A percentile compares a stretch with the other conserved stretches of the same genome.
Conservation (phyloP, 2,329 filamentous ascomycete species). For the Cercospora beticola region DNA sequence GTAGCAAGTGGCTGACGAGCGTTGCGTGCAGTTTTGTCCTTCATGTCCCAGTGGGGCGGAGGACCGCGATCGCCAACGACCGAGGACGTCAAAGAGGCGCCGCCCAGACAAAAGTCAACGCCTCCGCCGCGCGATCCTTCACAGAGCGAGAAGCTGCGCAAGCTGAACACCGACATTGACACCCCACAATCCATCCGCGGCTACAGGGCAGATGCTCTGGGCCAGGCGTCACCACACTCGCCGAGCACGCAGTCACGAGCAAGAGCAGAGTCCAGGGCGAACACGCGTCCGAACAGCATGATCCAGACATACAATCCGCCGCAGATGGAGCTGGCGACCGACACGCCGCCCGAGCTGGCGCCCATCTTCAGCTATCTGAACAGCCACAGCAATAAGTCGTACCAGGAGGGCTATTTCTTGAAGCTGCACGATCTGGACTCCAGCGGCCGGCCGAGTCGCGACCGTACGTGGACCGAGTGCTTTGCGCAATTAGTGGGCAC, state of each 20-base stretch:
- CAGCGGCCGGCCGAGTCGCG: slow-evolving; percentile 79
- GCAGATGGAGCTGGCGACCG: slow-evolving; percentile 77
- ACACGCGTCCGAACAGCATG: slow-evolving; percentile 78
- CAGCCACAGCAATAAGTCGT: slow-evolving; percentile 92
- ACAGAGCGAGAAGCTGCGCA: slow-evolving; percentile 22
- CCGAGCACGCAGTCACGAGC: slow-evolving; percentile 42
- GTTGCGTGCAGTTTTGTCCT: slow-evolving; percentile 68
- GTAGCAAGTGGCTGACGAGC: slow-evolving; percentile 13
- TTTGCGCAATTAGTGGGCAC: slow-evolving; percentile 96
- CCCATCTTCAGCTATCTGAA: slow-evolving; percentile 94
- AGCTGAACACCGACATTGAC: slow-evolving; percentile 30
- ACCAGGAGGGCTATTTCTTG: slow-evolving; percentile 96
- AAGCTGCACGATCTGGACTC: slow-evolving; percentile 94
- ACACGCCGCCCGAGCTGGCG: slow-evolving; percentile 88
- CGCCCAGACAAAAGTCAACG: slow-evolving; percentile 16
- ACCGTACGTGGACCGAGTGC: slow-evolving; percentile 92
- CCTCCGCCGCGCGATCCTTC: slow-evolving; percentile 19
- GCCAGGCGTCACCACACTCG: slow-evolving; percentile 39
- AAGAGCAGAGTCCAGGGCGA: slow-evolving; percentile 50
- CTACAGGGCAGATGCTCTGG: slow-evolving; percentile 38
- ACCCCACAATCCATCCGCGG: slow-evolving; percentile 30
- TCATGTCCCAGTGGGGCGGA: slow-evolving; percentile 76
- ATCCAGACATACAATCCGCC: slow-evolving; percentile 81
- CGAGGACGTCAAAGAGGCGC: slow-evolving; percentile 17
- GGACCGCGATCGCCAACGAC: slow-evolving; percentile 37